phyloP scores from a whole-genome alignment of 1,284 basidiomycete species.

The Cryptococcus sp. region DNA sequence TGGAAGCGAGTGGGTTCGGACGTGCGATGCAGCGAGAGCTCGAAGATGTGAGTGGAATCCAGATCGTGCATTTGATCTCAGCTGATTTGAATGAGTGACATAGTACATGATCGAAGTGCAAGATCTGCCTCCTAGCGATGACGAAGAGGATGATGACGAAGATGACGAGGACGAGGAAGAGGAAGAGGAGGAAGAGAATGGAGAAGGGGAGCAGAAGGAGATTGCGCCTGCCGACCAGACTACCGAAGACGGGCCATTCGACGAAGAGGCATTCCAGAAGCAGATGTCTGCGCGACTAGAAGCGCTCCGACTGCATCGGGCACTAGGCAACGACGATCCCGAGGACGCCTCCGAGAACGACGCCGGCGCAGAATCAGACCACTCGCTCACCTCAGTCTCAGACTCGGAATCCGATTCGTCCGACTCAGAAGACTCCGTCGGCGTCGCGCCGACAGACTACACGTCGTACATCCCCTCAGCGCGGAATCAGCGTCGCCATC shows the following conservation, averaged over 20 bases:
- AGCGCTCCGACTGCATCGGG: slow-evolving; percentile 40
- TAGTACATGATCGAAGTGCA: slow-evolving; percentile 59
- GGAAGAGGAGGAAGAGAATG: slow-evolving; percentile 47
- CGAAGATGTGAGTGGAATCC: slow-evolving; percentile 66
- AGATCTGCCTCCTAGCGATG: slow-evolving; percentile 43
- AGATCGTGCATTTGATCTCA: neutral
- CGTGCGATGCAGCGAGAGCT: slow-evolving; percentile 76
- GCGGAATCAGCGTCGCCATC: slow-evolving; percentile 10
- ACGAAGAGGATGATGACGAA: slow-evolving; percentile 35
- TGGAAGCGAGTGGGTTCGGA: slow-evolving; percentile 88
- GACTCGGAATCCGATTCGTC: slow-evolving; percentile 20
- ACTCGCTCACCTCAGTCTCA: slow-evolving; percentile 13
- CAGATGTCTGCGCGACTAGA: slow-evolving; percentile 37
- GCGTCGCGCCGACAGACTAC: slow-evolving; percentile 39
- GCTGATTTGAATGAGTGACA: neutral
- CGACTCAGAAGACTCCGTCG: slow-evolving; percentile 32
- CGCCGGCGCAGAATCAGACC: slow-evolving; percentile 10
- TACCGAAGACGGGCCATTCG: slow-evolving; percentile 19
- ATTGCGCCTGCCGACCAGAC: slow-evolving; percentile 38
- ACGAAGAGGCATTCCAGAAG: slow-evolving; percentile 32
- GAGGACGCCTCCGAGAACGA: slow-evolving; percentile 24
- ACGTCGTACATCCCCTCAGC: slow-evolving; percentile 39
- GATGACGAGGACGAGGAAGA: slow-evolving; percentile 46
- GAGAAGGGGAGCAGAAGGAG: slow-evolving; percentile 49
- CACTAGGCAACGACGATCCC: slow-evolving; percentile 42